Percentiles rank a stretch among this genome's conserved stretches.
Evolutionary conservation across 2,329 filamentous ascomycete genomes (phyloP).

Genomic region (Lachnellula suecica): DNA sequence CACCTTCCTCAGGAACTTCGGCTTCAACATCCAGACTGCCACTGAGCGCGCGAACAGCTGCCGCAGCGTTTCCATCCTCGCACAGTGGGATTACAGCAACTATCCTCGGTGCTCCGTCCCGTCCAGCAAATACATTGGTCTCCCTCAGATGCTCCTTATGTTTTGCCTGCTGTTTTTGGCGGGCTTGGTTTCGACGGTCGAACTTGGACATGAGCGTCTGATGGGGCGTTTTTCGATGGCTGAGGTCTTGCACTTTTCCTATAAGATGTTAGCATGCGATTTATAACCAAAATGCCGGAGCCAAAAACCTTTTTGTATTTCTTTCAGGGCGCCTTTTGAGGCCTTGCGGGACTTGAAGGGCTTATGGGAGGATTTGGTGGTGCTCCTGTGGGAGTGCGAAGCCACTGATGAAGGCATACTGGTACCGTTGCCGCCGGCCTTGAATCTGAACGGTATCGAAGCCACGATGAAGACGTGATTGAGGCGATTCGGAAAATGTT

Average conservation of each 20-base stretch:
- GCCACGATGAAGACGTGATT: slow-evolving; percentile 50
- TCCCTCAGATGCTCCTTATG: slow-evolving; percentile 79
- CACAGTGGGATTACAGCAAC: slow-evolving; percentile 87
- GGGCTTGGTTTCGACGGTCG: slow-evolving; percentile 90
- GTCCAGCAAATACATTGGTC: slow-evolving; percentile 79
- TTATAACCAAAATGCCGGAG: background rate
- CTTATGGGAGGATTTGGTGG: slow-evolving; percentile 87
- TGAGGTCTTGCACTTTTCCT: slow-evolving; percentile 80
- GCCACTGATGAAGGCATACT: slow-evolving; percentile 72
- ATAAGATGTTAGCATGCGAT: slow-evolving; percentile 14
- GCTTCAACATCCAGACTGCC: slow-evolving; percentile 75
- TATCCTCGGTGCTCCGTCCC: slow-evolving; percentile 82
- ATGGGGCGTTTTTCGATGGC: slow-evolving; percentile 80
- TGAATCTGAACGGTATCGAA: slow-evolving; percentile 83
- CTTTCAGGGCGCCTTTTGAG: slow-evolving; percentile 83
- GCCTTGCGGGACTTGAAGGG: slow-evolving; percentile 89
- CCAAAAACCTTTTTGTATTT: slow-evolving; percentile 74
- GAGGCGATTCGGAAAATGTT: background rate
- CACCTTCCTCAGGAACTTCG: slow-evolving; percentile 57
- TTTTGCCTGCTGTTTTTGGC: slow-evolving; percentile 83
- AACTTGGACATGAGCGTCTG: slow-evolving; percentile 98
- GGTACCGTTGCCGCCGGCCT: slow-evolving; percentile 66
- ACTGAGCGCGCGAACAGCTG: slow-evolving; percentile 71
- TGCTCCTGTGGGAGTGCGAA: slow-evolving; percentile 85
- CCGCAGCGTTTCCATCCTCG: slow-evolving; percentile 64